A percentile compares a stretch with the other conserved stretches of the same genome.
phyloP scores from a whole-genome alignment of 176 grass and related monocot species.

The Raddia guianensis region DNA sequence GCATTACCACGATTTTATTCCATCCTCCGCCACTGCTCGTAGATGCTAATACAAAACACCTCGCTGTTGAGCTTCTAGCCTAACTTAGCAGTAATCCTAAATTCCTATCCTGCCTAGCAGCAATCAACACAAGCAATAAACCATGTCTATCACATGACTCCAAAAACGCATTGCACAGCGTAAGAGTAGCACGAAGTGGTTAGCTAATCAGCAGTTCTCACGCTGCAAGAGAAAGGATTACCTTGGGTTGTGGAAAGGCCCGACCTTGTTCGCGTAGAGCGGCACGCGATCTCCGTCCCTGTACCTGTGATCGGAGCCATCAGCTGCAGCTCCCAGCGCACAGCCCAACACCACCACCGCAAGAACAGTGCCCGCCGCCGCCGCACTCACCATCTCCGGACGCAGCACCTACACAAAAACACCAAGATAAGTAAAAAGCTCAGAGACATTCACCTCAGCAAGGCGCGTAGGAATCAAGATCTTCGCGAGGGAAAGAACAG shows the following conservation, averaged over 20 bases:
- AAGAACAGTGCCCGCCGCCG: slow-evolving; percentile 33
- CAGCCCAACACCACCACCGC: slow-evolving; percentile 50
- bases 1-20: no score
- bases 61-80: background rate
- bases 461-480: background rate
- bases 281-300: slow-evolving; percentile 79
- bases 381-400: slow-evolving; percentile 26
- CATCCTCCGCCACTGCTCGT: background rate
- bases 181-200: background rate
- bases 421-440: background rate
- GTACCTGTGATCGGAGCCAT: slow-evolving; percentile 78
- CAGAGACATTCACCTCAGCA: slow-evolving; percentile 4
- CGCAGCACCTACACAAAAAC: slow-evolving; percentile 21
- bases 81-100: background rate
- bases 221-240: slow-evolving; percentile 12
- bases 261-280: slow-evolving; percentile 91
- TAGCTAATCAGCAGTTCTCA: background rate
- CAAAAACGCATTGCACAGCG: slow-evolving; percentile 22
- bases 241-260: slow-evolving; percentile 97
- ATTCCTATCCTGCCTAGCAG: background rate
- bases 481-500: background rate
- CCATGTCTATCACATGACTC: background rate
- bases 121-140: slow-evolving; percentile 5
- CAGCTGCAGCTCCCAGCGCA: slow-evolving; percentile 54
- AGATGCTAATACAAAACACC: background rate